Base-by-base conservation (phyloP, 2,329 filamentous ascomycete species). In the Pseudocercospora pini-densiflorae region DNA sequence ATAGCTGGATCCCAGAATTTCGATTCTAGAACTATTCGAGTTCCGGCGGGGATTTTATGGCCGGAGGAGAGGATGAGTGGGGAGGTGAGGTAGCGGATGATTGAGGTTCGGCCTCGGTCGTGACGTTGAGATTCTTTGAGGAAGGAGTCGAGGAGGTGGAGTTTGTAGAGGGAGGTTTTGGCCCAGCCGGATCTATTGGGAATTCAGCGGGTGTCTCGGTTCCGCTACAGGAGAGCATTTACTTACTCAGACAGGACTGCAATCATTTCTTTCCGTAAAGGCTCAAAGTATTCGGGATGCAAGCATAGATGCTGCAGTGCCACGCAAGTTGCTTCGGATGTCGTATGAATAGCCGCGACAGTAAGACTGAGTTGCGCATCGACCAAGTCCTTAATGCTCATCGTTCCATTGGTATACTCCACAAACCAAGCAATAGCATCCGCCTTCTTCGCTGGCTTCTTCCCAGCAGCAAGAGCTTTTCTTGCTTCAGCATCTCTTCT, bases 261-360 rank as follows among this genome's bases (percentile, higher is more conserved):
- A 23, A 71, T 57, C 10, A 73, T 68, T 58, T 77, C 76, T 5
- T 74, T 62, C 6, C 76, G 68, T 19, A 78, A 62, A 8, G 70
- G 69, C 31, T 70, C 64, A 7, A 76, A 62, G 9, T 71, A 62
- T 51, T 76, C 70, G 0, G 75, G 72, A 21, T 74, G 31, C 8
- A 60, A 27, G 47, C 62, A 68, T 0, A 77, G 43, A 31, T 74
- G 65, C 9, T 68, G 59, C n/a, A 77, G 36, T 3, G 68, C 59
- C 21, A 73, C 49, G 2, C 68, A 66, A 9, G 72, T 36, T 1
- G 69, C 45, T 49, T 74, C 72, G 21, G 74, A 66, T 92, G 81
- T 19, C 77, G 79, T 4, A 82, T 83, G 9, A 45, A 75, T 71
- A 1, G 72, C 72, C 19, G 71, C 72, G 23, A 74, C 36, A 2